phyloP scores from a whole-genome alignment of 331 rosid genomes.

The Malus hybrid region DNA sequence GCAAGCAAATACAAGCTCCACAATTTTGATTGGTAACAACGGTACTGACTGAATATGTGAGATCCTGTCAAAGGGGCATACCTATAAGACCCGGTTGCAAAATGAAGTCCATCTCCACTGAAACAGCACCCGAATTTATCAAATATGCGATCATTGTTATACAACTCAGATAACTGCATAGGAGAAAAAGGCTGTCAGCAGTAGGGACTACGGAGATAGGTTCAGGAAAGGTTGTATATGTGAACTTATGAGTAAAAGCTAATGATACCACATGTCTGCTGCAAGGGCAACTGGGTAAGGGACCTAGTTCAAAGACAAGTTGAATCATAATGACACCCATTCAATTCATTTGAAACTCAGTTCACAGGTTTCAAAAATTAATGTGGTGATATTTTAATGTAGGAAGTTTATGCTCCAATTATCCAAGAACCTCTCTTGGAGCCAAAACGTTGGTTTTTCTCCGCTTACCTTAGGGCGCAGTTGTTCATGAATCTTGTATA shows the following conservation, averaged over 20 bases:
- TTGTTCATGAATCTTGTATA: conserved; percentile 58
- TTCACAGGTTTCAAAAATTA: background rate
- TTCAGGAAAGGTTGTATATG: background rate
- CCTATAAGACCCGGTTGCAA: conserved; percentile 73
- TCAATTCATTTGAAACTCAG: background rate
- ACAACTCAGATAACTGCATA: conserved; percentile 52
- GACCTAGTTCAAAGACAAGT: background rate
- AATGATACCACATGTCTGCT: background rate
- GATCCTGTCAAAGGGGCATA: conserved; percentile 15
- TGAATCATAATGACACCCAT: background rate
- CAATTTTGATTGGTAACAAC: background rate
- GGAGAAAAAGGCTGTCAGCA: conserved; percentile 10
- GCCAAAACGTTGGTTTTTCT: background rate
- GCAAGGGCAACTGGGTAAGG: background rate
- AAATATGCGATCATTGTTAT: conserved; percentile 50
- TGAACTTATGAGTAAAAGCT: background rate
- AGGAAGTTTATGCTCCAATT: background rate
- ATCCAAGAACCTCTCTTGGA: background rate
- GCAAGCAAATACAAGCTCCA: background rate
- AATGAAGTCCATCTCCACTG: conserved; percentile 56
- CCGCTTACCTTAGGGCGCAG: conserved; percentile 51
- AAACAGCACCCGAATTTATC: conserved; percentile 64
- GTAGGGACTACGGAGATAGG: background rate
- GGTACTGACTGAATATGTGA: background rate
- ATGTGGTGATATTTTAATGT: background rate